Evolutionary conservation across 2,329 filamentous ascomycete genomes (phyloP).

Genomic region (Endoconidiophora laricicola): DNA sequence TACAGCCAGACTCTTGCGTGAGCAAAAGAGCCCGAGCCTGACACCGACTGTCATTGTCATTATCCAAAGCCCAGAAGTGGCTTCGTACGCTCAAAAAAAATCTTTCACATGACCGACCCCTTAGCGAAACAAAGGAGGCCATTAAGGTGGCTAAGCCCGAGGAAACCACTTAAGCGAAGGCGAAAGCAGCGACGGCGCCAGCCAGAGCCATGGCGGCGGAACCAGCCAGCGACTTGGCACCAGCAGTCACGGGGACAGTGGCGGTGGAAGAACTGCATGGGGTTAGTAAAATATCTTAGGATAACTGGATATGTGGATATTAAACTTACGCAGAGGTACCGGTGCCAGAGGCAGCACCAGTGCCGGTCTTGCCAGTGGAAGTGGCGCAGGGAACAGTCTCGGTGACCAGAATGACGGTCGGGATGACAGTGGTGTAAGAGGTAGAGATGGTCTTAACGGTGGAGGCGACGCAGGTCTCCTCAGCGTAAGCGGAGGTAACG

Average conservation of each 20-base stretch:
- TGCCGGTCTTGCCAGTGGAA: constrained; percentile 20
- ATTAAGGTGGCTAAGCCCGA: not conserved
- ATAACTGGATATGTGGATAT: not conserved
- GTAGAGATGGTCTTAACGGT: constrained; percentile 36
- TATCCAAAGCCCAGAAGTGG: constrained; percentile 12
- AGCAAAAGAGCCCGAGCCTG: not conserved
- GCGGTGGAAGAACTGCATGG: constrained; percentile 15
- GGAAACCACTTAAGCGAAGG: constrained; percentile 33
- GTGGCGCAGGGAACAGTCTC: constrained; percentile 25
- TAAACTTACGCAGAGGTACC: constrained; percentile 23
- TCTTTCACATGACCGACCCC: not conserved
- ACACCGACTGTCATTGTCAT: constrained; percentile 12
- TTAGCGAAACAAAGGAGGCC: not conserved
- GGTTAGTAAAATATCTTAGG: not conserved
- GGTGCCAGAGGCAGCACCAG: constrained; percentile 26
- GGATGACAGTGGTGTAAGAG: constrained; percentile 38
- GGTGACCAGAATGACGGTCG: constrained; percentile 31
- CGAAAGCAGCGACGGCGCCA: constrained; percentile 36
- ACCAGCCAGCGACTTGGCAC: constrained; percentile 35
- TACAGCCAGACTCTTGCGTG: not conserved
- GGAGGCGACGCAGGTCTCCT: constrained; percentile 19
- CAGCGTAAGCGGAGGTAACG: constrained; percentile 16
- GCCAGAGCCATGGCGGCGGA: constrained; percentile 37
- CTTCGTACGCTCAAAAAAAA: constrained; percentile 7
- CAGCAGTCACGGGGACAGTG: constrained; percentile 29